A percentile compares a stretch with the other conserved stretches of the same genome.
These are phyloP conservation scores for Flaveria linearis DNA, from an alignment of 129 eudicot genomes.

Conservation along the genomic window DNA sequence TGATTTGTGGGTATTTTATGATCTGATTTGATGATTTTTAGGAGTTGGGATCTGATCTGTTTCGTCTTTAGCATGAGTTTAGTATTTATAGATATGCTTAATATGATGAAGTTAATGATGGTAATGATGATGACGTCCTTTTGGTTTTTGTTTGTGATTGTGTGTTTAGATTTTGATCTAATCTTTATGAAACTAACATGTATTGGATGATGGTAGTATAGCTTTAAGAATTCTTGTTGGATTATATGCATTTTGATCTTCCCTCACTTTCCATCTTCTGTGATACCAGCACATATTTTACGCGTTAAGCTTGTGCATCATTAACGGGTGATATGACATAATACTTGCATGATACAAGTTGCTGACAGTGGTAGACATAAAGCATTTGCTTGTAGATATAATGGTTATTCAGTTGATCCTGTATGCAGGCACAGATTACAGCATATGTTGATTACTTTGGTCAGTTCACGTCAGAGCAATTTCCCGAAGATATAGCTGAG, in stretches of 20 bases:
- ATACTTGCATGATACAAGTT: not conserved
- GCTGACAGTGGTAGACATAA: not conserved
- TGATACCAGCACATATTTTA: slow-evolving; percentile 3
- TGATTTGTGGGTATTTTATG: not conserved
- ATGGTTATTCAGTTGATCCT: not conserved
- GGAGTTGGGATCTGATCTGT: slow-evolving; percentile 12
- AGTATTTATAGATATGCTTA: too few relatives aligned
- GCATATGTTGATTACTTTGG: slow-evolving; percentile 88
- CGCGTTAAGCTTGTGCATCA: not conserved
- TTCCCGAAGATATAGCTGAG: slow-evolving; percentile 77
- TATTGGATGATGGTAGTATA: not conserved
- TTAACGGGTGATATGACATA: not conserved
- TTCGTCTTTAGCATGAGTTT: not conserved
- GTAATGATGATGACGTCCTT: not conserved
- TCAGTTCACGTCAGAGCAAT: slow-evolving; percentile 82
- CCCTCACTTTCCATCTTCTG: not conserved
- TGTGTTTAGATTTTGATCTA: slow-evolving; percentile 33
- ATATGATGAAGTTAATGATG: slow-evolving; percentile 20
- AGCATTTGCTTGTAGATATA: not conserved
- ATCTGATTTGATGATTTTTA: slow-evolving; percentile 16
- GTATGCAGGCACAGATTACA: slow-evolving; percentile 60
- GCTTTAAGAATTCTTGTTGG: not conserved
- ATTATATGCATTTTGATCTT: not conserved
- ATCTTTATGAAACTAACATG: not conserved
- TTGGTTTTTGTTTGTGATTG: slow-evolving; percentile 14